Evolutionary conservation across 1,284 basidiomycete genomes (phyloP), one percentile per base, ranked within the genome.

Genomic region (Cryptococcus sp.): DNA sequence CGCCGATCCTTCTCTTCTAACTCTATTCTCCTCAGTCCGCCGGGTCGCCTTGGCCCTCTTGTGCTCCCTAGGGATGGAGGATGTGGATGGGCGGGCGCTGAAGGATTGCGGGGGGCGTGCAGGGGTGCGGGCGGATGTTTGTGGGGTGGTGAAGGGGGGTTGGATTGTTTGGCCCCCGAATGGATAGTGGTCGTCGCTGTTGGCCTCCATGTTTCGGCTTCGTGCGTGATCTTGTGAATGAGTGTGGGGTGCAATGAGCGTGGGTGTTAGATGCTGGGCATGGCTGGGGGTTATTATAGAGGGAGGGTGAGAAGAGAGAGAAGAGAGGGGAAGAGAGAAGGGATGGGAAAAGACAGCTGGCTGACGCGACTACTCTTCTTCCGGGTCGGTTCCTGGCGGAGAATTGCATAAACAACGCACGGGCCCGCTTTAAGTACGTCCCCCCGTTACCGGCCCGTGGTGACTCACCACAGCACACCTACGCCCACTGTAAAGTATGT

Each of bases 31-130:
- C 57, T 43, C 20, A 28, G 46, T 39, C 42, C 51, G 18, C 49
- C 60, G 63, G 5, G 63, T 69, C 4, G 65, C 60, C 8, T 68
- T 67, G 5, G 60, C 63, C 7, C 72, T 59, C 47, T 74, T 74
- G 21, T 71, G 69, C 0, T 70, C 71, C 16, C 69, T 62, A 21
- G 60, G 57, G 12, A 53, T 43, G 24, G 61, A 61, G n/a, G 58
- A 50, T 7, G 57, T 53, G 47, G 56, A 56, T 28, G 64, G 62
- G 11, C 57, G 62, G 39, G 59, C 52, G 13, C 56, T 42, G 9
- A 46, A 45, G 33, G 43, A 53, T 21, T 36, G 48, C 13, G 48
- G 36, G 9, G 28, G 28, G 28, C 28, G 28, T 33, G 28, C 28
- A 9, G 28, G 28, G 5, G 28, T 33, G 4, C 28, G 28, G 28